Evolutionary conservation across 495 filamentous ascomycete genomes (phyloP).

Genomic region (Xylaria longipes): DNA sequence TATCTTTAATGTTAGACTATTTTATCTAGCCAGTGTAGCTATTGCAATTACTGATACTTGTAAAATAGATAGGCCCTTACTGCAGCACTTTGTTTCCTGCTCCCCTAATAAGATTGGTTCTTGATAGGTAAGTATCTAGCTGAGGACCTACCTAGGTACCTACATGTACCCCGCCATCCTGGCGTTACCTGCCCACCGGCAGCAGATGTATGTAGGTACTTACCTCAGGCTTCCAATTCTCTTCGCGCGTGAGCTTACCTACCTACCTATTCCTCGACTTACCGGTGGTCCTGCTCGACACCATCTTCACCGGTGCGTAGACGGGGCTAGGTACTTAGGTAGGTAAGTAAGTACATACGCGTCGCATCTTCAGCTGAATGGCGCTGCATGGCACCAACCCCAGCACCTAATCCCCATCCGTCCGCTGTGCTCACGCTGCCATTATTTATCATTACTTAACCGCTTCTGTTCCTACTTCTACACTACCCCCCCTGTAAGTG

Average conservation of each 20-base stretch:
- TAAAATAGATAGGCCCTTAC: not conserved
- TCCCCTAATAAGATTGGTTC: too few species aligned
- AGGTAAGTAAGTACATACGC: not conserved
- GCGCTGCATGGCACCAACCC: not conserved
- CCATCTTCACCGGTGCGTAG: not conserved
- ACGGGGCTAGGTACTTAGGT: too few species aligned
- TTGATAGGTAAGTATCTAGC: too few species aligned
- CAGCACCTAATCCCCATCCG: constrained; percentile 11
- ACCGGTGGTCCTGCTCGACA: not conserved
- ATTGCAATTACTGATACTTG: too few species aligned
- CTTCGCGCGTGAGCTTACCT: not conserved
- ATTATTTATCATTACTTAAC: not conserved
- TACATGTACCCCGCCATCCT: not conserved
- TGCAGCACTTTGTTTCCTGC: not conserved
- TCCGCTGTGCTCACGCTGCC: not conserved
- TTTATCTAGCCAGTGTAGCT: not conserved
- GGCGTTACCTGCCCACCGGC: not conserved
- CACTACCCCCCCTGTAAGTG: constrained; percentile 1
- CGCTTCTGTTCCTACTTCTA: not conserved
- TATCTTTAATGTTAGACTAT: not conserved
- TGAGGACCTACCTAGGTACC: not conserved
- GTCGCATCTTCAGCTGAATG: constrained; percentile 17
- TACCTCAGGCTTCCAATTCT: not conserved
- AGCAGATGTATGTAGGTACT: not conserved
- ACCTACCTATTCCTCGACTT: too few species aligned